These are phyloP conservation scores for Eugenia klotzschiana DNA, from an alignment of 441 rosid genomes.

Conservation along the genomic window DNA sequence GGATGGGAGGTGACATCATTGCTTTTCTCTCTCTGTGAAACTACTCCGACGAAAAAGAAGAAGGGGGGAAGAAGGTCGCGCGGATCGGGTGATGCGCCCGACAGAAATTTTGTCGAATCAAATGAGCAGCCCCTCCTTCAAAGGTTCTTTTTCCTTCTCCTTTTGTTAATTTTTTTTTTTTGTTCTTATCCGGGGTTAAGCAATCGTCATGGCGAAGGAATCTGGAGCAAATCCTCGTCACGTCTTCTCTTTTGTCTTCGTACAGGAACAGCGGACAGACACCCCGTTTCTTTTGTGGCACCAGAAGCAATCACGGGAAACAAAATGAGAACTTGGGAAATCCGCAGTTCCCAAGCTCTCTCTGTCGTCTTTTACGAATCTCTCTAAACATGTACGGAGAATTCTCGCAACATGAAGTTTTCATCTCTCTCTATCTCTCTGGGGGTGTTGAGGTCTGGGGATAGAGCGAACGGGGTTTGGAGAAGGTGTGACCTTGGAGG, in stretches of 20 bases:
- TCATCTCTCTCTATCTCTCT: background rate
- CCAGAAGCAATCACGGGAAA: background rate
- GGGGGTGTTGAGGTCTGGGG: background rate
- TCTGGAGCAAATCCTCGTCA: background rate
- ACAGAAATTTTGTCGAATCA: background rate
- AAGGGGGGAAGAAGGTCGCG: background rate
- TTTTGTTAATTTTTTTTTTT: background rate
- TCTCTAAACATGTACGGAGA: background rate
- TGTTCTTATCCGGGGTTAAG: background rate
- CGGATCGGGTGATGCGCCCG: background rate
- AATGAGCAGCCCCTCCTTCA: background rate
- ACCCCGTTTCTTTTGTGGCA: background rate
- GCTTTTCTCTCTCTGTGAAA: background rate
- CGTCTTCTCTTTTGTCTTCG: background rate
- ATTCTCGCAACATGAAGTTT: background rate
- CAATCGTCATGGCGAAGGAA: background rate
- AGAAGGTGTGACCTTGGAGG: background rate
- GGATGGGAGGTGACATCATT: background rate
- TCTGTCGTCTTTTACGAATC: background rate
- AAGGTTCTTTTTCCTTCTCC: background rate
- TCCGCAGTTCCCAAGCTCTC: background rate
- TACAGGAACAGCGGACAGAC: background rate
- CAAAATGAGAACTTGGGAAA: background rate
- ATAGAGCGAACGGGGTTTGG: background rate
- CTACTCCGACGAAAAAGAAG: background rate